A percentile compares a stretch with the other conserved stretches of the same genome.
Evolutionary conservation across 768 basidiomycete species (phyloP).

Genomic region (Russula vinacea): DNA sequence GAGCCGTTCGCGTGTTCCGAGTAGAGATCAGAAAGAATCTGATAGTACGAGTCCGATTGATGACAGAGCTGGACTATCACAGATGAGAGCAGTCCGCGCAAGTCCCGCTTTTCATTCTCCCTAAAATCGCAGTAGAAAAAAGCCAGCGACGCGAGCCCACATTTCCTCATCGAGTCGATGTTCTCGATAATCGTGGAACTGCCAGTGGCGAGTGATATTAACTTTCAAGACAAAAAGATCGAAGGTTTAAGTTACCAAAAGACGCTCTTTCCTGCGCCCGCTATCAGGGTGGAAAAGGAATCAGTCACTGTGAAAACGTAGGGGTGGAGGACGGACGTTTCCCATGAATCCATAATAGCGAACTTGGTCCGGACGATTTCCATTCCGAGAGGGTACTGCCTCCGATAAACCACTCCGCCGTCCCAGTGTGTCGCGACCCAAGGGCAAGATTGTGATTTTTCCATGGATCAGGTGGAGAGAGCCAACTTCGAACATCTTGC

Average conservation of each 20-base stretch:
- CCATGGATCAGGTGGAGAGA: constrained; percentile 4
- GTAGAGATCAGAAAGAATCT: not conserved
- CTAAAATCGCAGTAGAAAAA: constrained; percentile 5
- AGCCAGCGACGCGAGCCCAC: not conserved
- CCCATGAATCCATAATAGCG: not conserved
- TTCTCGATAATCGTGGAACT: constrained; percentile 1
- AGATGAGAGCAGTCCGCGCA: constrained; percentile 6
- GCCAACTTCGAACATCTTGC: not conserved
- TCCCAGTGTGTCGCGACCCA: not conserved
- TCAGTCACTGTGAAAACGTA: not conserved
- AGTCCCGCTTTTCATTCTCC: not conserved
- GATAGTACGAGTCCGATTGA: not conserved
- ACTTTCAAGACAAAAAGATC: not conserved
- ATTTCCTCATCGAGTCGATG: not conserved
- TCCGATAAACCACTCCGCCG: not conserved
- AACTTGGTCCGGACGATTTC: not conserved
- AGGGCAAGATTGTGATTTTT: not conserved
- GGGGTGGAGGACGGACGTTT: not conserved
- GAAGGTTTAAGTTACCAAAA: not conserved
- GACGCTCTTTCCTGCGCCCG: not conserved
- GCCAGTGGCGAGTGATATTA: not conserved
- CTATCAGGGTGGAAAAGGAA: not conserved
- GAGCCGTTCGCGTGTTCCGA: not conserved
- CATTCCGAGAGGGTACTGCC: not conserved
- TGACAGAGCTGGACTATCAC: not conserved